A percentile compares a stretch with the other conserved stretches of the same genome.
phyloP scores from a whole-genome alignment of 2,329 filamentous ascomycete genomes.

The Colletotrichum sp. region DNA sequence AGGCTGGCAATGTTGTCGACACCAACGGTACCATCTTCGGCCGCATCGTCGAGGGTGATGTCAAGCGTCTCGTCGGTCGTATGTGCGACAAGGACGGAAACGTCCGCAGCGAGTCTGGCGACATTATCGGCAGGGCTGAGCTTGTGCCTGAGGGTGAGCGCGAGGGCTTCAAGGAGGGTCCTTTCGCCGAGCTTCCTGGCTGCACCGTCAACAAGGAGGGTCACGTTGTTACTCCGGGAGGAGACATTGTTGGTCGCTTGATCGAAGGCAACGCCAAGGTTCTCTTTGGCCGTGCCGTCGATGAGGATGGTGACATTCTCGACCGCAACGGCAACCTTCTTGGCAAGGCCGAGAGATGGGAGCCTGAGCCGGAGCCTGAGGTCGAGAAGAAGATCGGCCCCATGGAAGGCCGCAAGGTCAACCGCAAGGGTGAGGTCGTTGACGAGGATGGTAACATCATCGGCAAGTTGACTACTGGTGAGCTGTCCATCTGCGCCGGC shows the following conservation, averaged over 20 bases:
- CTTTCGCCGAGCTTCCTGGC: constrained; percentile 70
- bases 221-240: constrained; percentile 68
- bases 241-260: constrained; percentile 75
- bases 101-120: constrained; percentile 75
- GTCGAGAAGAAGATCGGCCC: constrained; percentile 57
- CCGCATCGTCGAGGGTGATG: constrained; percentile 70
- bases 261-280: constrained; percentile 73
- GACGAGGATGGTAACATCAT: constrained; percentile 65
- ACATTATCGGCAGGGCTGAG: constrained; percentile 71
- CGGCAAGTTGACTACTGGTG: constrained; percentile 73
- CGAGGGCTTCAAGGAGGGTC: constrained; percentile 67
- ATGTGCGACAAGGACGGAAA: constrained; percentile 76
- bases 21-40: constrained; percentile 61
- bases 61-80: constrained; percentile 67
- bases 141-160: constrained; percentile 72
- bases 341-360: constrained; percentile 65
- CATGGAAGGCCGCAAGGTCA: constrained; percentile 59
- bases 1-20: constrained; percentile 68
- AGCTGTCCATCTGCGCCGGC: constrained; percentile 66
- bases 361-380: constrained; percentile 47
- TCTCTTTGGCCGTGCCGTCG: constrained; percentile 75
- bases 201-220: constrained; percentile 73
- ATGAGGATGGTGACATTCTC: constrained; percentile 82
- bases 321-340: constrained; percentile 73
- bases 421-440: constrained; percentile 63